Evolutionary conservation across 2,329 filamentous ascomycete genomes (phyloP), one percentile per base, ranked within the genome.

Genomic region (Dothistroma pini): DNA sequence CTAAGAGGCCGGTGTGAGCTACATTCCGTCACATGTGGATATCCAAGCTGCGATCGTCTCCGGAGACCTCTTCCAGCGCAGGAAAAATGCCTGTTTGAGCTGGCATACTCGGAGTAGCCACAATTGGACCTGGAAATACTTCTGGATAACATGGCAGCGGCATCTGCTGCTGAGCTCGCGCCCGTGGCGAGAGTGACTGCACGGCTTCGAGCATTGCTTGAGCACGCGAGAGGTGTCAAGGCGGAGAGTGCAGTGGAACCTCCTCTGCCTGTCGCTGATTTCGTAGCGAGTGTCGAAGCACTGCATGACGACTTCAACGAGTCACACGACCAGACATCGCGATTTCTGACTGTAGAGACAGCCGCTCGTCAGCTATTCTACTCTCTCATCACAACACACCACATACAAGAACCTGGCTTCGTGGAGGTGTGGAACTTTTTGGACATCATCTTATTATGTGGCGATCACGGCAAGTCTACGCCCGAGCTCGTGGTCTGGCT

Each of bases 391-490:
- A 64, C 66, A 32, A 85, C 84, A 44, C 91, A 85, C 12, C 80
- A 85, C 9, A 96, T 97, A 68, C 84, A 91, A 41, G 86, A 90
- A 29, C 86, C 90, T 48, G 82, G 84, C 0, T 96, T 97, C 71
- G 87, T 91, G 54, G 84, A 86, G 62, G 85, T 97, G 65, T 99
- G 93, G 93, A 95, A 97, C 72, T 81, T 99, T 5, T 84, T 99
- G 60, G 96, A 99, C 72, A 86, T 97, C 48, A 81, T 97, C n/a
- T 89, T 90, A 0, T 87, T 96, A 41, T 86, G 96, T 63, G 93
- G 91, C 62, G 93, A 76, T 64, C 54, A 62, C 52, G 79, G 76
- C 11, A 71, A 84, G 69, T 87, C 85, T 68, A 92, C 96, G 66
- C 86, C 91, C 0, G 89, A 89, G 19, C 81, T 99, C 9, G 83